Percentiles rank a stretch among this genome's conserved stretches.
Evolutionary conservation across 306 rosid genomes (phyloP).

Genomic region (Prunus kanzakura): DNA sequence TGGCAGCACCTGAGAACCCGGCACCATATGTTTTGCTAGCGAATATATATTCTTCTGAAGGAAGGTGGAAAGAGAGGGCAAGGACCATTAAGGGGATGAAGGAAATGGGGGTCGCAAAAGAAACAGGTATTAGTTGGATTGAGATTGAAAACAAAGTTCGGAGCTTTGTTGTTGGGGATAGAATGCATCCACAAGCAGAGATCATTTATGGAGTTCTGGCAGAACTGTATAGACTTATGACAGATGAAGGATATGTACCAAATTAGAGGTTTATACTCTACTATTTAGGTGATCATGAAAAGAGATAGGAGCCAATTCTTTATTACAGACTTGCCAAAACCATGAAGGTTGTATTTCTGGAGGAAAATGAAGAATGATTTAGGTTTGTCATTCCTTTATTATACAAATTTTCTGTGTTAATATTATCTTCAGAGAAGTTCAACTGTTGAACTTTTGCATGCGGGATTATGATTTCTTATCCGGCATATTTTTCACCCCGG

Average conservation of each 20-base stretch:
- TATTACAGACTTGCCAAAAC: no score
- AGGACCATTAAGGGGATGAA: conserved; percentile 69
- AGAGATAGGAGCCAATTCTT: conserved; percentile 8
- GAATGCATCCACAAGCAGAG: conserved; percentile 64
- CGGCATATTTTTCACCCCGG: not conserved
- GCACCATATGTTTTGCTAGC: conserved; percentile 76
- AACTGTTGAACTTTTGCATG: not conserved
- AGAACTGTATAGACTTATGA: conserved; percentile 49
- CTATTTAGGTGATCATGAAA: conserved; percentile 45
- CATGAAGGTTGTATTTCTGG: not conserved
- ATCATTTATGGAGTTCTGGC: conserved; percentile 49
- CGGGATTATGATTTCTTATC: not conserved
- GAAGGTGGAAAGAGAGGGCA: conserved; percentile 92
- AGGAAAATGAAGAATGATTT: not conserved
- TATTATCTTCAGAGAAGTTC: not conserved
- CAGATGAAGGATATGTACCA: conserved; percentile 80
- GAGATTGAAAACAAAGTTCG: conserved; percentile 68
- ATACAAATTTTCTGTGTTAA: not conserved
- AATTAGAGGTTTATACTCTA: conserved; percentile 58
- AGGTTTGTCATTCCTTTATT: conserved; percentile 6
- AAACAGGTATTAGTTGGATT: conserved; percentile 78
- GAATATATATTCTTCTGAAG: conserved; percentile 75
- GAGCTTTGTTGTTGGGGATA: conserved; percentile 76
- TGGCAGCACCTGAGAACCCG: conserved; percentile 54
- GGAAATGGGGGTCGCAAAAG: conserved; percentile 67